A percentile compares a stretch with the other conserved stretches of the same genome.
phyloP scores from a whole-genome alignment of 192 early-diverging fungal species.

The Entomortierella chlamydospora region DNA sequence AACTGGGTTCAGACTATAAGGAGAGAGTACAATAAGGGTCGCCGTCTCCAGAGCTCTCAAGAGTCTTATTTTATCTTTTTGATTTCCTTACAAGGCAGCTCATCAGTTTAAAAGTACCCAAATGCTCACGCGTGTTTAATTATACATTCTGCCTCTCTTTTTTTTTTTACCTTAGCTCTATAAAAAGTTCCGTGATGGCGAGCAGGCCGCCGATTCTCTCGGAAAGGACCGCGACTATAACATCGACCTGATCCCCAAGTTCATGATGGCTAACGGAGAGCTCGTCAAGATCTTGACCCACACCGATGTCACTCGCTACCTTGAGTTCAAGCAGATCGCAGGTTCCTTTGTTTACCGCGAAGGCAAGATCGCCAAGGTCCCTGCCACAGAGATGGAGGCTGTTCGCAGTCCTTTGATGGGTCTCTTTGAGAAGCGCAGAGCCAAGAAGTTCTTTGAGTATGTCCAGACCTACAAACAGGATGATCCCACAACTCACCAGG shows the following conservation, averaged over 20 bases:
- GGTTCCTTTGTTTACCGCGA: conserved; percentile 94
- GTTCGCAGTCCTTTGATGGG: conserved; percentile 88
- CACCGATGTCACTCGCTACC: conserved; percentile 97
- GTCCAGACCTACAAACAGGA: conserved; percentile 90
- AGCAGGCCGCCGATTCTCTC: conserved; percentile 60
- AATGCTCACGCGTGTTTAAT: not conserved
- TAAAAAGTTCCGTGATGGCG: conserved; percentile 73
- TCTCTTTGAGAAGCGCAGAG: conserved; percentile 92
- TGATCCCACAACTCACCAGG: conserved; percentile 85
- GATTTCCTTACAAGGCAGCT: not conserved
- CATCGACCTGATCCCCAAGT: conserved; percentile 99
- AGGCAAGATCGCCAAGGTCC: conserved; percentile 95
- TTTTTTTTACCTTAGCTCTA: conserved; percentile 66
- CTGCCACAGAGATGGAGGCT: conserved; percentile 90
- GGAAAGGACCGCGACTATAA: conserved; percentile 92
- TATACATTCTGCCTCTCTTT: not conserved
- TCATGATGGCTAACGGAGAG: conserved; percentile 99
- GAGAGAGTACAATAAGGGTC: not conserved
- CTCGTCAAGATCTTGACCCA: conserved; percentile 97
- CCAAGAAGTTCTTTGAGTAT: conserved; percentile 96
- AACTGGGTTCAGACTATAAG: not conserved
- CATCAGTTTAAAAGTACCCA: not conserved
- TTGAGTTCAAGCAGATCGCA: conserved; percentile 96
- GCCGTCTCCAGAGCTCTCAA: not conserved
- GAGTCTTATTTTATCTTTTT: not conserved